Percentiles rank a stretch among this genome's conserved stretches.
Conservation (phyloP, 1,284 basidiomycete genomes). For the Pseudozyma hubeiensis region DNA sequence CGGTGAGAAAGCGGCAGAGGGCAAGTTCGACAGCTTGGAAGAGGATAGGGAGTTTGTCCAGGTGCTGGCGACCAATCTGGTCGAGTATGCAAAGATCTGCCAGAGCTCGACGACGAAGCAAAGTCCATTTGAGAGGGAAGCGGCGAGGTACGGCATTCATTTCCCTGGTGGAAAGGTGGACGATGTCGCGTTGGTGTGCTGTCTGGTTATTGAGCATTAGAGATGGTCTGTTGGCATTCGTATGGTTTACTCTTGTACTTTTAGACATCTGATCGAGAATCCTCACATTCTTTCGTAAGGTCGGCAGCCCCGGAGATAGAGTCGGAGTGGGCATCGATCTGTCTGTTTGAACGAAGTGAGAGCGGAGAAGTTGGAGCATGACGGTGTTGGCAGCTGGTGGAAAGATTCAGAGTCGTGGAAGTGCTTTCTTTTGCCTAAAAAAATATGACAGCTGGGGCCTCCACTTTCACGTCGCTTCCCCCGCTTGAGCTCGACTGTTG, state of each 20-base stretch:
- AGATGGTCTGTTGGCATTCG: neutral
- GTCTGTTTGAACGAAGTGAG: too few relatives aligned
- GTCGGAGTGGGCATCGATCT: too few relatives aligned
- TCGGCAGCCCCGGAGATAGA: too few relatives aligned
- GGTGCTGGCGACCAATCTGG: conserved; percentile 54
- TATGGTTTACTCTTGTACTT: conserved; percentile 5
- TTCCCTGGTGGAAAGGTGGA: conserved; percentile 71
- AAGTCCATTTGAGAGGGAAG: conserved; percentile 71
- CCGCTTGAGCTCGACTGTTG: neutral
- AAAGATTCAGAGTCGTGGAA: too few relatives aligned
- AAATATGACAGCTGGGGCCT: neutral
- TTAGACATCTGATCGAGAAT: conserved; percentile 1
- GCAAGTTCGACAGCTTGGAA: conserved; percentile 45
- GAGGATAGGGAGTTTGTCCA: conserved; percentile 60
- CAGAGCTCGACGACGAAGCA: conserved; percentile 75
- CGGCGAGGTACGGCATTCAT: conserved; percentile 61
- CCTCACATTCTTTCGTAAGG: neutral
- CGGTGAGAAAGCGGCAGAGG: conserved; percentile 4
- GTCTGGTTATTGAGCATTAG: conserved; percentile 70
- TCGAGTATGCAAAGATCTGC: conserved; percentile 57
- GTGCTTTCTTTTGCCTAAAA: too few relatives aligned
- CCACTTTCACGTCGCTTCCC: conserved; percentile 6
- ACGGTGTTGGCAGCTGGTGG: too few relatives aligned
- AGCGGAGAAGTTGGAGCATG: too few relatives aligned
- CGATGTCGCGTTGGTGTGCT: conserved; percentile 72